A percentile compares a stretch with the other conserved stretches of the same genome.
phyloP scores from a whole-genome alignment of 768 basidiomycete species.

The Trametopsis cervina region DNA sequence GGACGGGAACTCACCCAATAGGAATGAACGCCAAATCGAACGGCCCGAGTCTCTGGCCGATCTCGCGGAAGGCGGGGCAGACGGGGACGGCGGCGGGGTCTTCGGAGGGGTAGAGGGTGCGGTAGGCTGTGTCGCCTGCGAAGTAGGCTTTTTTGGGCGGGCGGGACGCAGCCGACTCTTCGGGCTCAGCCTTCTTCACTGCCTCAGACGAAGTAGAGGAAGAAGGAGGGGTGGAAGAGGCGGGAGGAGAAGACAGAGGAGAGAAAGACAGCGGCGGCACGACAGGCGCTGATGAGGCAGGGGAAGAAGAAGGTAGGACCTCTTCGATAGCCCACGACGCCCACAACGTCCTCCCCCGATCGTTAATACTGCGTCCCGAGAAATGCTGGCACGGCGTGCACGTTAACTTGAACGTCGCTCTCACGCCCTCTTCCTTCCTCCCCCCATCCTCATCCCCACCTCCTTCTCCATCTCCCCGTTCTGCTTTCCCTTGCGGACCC shows the following conservation, averaged over 20 bases:
- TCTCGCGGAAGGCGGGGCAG: constrained; percentile 70
- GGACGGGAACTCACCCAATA: constrained; percentile 41
- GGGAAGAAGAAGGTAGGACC: constrained; percentile 30
- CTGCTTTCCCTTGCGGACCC: too few species aligned
- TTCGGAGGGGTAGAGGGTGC: constrained; percentile 38
- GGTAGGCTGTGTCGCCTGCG: constrained; percentile 65
- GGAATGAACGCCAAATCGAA: constrained; percentile 70
- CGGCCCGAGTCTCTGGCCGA: constrained; percentile 54
- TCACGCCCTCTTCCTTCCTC: constrained; percentile 3
- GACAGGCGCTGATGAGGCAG: too few species aligned
- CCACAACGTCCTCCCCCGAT: constrained; percentile 57
- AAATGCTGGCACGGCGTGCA: constrained; percentile 65
- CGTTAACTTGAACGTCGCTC: constrained; percentile 37
- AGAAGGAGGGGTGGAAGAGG: too few species aligned
- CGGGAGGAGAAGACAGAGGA: too few species aligned
- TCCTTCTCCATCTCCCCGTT: too few species aligned
- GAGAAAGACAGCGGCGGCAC: too few species aligned
- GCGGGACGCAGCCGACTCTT: constrained; percentile 8
- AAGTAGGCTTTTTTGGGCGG: constrained; percentile 50
- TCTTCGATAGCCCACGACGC: constrained; percentile 57
- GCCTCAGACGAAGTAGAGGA: background rate
- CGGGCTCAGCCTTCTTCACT: constrained; percentile 18
- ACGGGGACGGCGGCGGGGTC: constrained; percentile 44
- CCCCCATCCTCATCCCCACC: too few species aligned
- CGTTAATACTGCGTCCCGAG: constrained; percentile 41